phyloP scores from a whole-genome alignment of 2,329 filamentous ascomycete genomes.

The Verticillium nubilum region DNA sequence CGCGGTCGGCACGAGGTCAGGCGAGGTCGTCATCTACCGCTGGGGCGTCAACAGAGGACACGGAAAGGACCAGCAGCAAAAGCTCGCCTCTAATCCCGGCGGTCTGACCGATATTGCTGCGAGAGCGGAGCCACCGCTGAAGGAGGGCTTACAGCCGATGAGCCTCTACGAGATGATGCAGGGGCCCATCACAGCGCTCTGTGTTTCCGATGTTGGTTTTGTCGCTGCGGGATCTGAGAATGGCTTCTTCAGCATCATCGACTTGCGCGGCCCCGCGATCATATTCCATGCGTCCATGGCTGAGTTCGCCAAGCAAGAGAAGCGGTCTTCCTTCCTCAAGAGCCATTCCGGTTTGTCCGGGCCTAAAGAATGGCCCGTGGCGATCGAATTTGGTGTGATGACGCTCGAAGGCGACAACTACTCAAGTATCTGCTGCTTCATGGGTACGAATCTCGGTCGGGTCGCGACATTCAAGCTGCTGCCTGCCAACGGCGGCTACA shows the following conservation, averaged over 20 bases:
- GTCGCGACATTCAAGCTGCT: slow-evolving; percentile 87
- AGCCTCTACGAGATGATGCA: slow-evolving; percentile 79
- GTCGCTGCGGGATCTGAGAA: slow-evolving; percentile 80
- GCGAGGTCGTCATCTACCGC: slow-evolving; percentile 82
- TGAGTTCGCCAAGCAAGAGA: slow-evolving; percentile 73
- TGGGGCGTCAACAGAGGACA: slow-evolving; percentile 78
- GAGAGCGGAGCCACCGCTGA: slow-evolving; percentile 66
- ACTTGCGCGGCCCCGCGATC: slow-evolving; percentile 79
- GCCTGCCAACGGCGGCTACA: slow-evolving; percentile 68
- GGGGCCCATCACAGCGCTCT: slow-evolving; percentile 72
- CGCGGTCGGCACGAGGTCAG: slow-evolving; percentile 71
- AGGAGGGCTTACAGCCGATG: slow-evolving; percentile 75
- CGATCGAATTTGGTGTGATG: slow-evolving; percentile 88
- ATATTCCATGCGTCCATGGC: slow-evolving; percentile 70
- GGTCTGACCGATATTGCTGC: slow-evolving; percentile 68
- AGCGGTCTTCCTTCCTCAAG: slow-evolving; percentile 66
- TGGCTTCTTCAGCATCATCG: slow-evolving; percentile 75
- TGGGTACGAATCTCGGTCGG: slow-evolving; percentile 80
- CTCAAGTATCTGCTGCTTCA: slow-evolving; percentile 88
- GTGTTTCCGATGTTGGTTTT: slow-evolving; percentile 90
- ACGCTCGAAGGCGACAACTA: slow-evolving; percentile 91
- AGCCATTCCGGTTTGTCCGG: slow-evolving; percentile 39
- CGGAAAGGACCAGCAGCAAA: slow-evolving; percentile 52
- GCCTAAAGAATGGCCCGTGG: slow-evolving; percentile 67
- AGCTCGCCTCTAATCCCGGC: slow-evolving; percentile 53